Conservation (phyloP, 1,284 basidiomycete species). For the Rhodotorula sp. region DNA sequence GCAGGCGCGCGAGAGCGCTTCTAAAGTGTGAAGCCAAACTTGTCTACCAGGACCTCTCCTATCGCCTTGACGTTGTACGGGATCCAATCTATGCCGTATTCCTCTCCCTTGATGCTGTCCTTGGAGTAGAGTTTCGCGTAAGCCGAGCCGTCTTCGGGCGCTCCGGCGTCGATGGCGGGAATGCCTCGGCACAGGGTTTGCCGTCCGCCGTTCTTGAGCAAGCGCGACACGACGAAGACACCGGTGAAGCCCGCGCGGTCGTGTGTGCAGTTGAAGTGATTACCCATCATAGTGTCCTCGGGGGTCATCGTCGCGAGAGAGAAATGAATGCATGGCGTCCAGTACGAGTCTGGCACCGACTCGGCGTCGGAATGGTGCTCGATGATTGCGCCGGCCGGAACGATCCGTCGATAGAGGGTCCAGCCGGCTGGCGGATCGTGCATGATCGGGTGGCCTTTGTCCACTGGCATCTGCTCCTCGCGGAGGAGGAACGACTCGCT, state of each 20-base stretch:
- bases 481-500: conserved; percentile 33
- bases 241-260: conserved; percentile 21
- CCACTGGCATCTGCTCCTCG: conserved; percentile 24
- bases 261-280: conserved; percentile 20
- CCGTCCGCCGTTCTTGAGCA: conserved; percentile 26
- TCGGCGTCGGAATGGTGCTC: not conserved
- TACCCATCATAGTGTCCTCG: conserved; percentile 19
- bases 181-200: conserved; percentile 27
- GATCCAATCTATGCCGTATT: conserved; percentile 29
- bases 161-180: conserved; percentile 21
- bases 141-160: conserved; percentile 13
- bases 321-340: conserved; percentile 35
- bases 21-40: conserved; percentile 28
- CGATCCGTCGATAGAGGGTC: conserved; percentile 36
- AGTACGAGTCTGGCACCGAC: conserved; percentile 8
- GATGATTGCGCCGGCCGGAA: conserved; percentile 2
- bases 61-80: conserved; percentile 29
- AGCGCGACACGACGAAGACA: conserved; percentile 31
- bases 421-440: conserved; percentile 25
- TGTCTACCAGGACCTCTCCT: conserved; percentile 18
- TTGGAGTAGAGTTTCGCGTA: conserved; percentile 39
- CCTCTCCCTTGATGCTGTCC: conserved; percentile 30
- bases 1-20: too few relatives aligned
- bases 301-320: conserved; percentile 21
- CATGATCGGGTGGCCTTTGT: not conserved